Percentiles rank a stretch among this genome's conserved stretches.
Evolutionary conservation across 345 rosid species (phyloP).

Genomic region (Capsella bursapastoris): DNA sequence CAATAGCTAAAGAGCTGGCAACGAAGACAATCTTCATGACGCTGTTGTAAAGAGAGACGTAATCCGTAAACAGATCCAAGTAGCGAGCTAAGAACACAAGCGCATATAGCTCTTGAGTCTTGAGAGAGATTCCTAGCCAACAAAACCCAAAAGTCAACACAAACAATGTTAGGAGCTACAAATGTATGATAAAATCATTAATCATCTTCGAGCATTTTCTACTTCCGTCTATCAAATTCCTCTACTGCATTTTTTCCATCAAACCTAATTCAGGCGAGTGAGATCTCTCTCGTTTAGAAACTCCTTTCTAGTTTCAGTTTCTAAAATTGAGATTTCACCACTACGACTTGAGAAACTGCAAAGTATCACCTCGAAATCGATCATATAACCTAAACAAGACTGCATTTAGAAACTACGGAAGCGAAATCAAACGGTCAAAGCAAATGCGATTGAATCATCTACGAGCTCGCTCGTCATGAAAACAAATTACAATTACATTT

Average conservation of each 20-base stretch:
- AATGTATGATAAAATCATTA: constrained; percentile 4
- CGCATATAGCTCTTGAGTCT: constrained; percentile 94
- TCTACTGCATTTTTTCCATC: not conserved
- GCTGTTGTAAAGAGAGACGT: constrained; percentile 78
- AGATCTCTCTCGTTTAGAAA: constrained; percentile 16
- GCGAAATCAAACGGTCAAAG: constrained; percentile 11
- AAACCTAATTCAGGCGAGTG: not conserved
- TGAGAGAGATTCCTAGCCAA: constrained; percentile 77
- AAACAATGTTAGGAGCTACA: not conserved
- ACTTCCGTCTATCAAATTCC: constrained; percentile 2
- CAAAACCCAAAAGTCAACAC: constrained; percentile 30
- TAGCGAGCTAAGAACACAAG: constrained; percentile 84
- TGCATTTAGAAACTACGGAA: constrained; percentile 24
- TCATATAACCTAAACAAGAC: not conserved
- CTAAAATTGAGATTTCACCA: constrained; percentile 13
- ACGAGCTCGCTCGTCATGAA: constrained; percentile 29
- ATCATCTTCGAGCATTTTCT: constrained; percentile 7
- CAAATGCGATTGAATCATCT: constrained; percentile 34
- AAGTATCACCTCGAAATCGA: not conserved
- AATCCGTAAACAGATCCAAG: constrained; percentile 83
- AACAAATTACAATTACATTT: constrained; percentile 2
- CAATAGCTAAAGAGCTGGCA: constrained; percentile 79
- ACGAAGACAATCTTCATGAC: constrained; percentile 92
- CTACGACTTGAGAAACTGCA: constrained; percentile 18
- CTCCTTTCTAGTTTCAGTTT: not conserved